Conservation (phyloP, 352 stramenopile genomes). For the Pythium myriotylum region DNA sequence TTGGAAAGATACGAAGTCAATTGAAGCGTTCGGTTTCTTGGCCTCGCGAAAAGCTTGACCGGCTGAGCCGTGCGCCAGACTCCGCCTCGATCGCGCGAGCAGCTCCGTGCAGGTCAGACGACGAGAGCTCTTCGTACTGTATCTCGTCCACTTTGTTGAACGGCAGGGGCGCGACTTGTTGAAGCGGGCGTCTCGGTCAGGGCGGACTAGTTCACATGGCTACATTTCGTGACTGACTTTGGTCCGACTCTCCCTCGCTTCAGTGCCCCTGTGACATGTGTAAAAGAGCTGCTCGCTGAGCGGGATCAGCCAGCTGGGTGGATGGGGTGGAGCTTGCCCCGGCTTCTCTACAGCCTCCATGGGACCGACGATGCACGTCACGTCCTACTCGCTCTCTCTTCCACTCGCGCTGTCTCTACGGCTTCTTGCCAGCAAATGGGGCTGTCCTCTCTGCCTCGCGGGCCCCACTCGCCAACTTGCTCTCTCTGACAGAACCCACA, state of each 20-base stretch:
- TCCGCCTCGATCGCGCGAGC: no score
- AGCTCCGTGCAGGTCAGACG: no score
- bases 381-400: conserved; percentile 12
- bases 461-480: conserved; percentile 20
- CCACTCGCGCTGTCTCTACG: conserved; percentile 1
- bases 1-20: no score
- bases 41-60: no score
- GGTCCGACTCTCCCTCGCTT: conserved; percentile 1
- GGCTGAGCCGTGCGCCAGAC: no score
- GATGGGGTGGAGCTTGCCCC: neutral
- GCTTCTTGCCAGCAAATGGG: neutral
- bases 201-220: conserved; percentile 12
- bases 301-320: conserved; percentile 5
- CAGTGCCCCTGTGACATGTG: neutral
- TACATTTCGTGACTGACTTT: conserved; percentile 15
- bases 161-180: neutral
- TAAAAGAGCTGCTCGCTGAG: conserved; percentile 3
- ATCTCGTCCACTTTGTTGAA: neutral
- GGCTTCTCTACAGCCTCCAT: no score
- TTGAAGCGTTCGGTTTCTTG: no score
- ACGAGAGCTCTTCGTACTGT: no score
- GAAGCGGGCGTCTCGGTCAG: neutral
- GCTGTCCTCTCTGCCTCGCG: neutral
- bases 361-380: neutral
- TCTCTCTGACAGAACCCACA: conserved; percentile 4